Conservation (phyloP, 768 basidiomycete genomes). For the Tylopilus vinaceipallidus region DNA sequence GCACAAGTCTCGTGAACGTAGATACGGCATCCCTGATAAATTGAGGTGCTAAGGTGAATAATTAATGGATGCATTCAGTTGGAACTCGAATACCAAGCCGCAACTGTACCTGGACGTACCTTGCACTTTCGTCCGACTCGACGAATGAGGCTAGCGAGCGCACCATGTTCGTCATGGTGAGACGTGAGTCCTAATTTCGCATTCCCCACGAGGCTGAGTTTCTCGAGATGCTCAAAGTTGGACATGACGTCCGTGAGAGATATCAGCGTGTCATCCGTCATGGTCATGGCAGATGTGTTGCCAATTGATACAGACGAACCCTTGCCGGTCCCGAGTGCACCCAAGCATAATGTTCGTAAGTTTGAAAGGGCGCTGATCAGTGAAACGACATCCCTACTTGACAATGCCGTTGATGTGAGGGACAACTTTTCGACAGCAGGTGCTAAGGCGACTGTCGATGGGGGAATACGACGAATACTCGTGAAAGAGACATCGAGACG, state of each 20-base stretch:
- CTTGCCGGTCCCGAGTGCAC: conserved; percentile 52
- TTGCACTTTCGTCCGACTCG: conserved; percentile 59
- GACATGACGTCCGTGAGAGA: conserved; percentile 43
- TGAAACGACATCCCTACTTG: conserved; percentile 39
- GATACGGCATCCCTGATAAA: conserved; percentile 48
- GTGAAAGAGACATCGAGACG: conserved; percentile 71
- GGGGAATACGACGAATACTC: conserved; percentile 39
- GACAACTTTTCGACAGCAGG: conserved; percentile 56
- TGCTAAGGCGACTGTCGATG: not conserved
- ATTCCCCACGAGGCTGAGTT: conserved; percentile 63
- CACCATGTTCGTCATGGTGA: conserved; percentile 25
- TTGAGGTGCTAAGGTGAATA: conserved; percentile 51
- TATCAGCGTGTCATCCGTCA: conserved; percentile 50
- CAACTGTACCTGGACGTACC: no score
- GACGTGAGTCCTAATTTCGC: conserved; percentile 49
- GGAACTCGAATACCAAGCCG: no score
- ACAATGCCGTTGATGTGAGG: conserved; percentile 53
- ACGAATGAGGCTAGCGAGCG: conserved; percentile 46
- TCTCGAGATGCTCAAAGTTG: conserved; percentile 40
- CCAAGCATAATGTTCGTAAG: conserved; percentile 52
- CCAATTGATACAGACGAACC: conserved; percentile 43
- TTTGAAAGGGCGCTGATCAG: conserved; percentile 39
- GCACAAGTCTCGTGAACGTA: conserved; percentile 51
- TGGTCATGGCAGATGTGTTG: conserved; percentile 50
- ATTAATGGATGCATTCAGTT: not conserved